Conservation (phyloP, 148 eudicot species). For the Vaccinium corymbosum region DNA sequence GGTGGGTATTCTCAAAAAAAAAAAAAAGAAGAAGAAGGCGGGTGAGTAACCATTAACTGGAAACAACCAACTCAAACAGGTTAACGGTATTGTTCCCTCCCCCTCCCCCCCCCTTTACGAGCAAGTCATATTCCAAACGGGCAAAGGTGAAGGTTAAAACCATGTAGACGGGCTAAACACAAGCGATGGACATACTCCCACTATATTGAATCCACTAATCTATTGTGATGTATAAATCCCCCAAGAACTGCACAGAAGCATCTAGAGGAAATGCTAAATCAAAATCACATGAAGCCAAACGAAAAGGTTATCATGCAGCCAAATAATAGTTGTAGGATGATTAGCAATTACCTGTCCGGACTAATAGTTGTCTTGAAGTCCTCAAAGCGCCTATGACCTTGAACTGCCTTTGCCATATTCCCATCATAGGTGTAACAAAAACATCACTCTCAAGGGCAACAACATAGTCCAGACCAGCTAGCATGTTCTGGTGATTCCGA, state of each 20-base stretch:
- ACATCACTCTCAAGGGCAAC: conserved; percentile 91
- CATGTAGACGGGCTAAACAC: neutral
- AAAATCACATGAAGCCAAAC: neutral
- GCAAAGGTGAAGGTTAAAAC: neutral
- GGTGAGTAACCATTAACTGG: neutral
- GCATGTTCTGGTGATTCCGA: conserved; percentile 85
- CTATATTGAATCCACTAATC: neutral
- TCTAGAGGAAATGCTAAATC: neutral
- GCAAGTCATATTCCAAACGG: neutral
- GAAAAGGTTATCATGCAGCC: neutral
- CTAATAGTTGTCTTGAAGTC: conserved; percentile 80
- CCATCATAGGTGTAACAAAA: conserved; percentile 96
- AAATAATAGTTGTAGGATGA: neutral
- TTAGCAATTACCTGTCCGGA: conserved; percentile 72
- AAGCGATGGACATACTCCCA: neutral
- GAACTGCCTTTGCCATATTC: conserved; percentile 98
- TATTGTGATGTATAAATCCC: neutral
- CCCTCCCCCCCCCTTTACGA: too few species aligned
- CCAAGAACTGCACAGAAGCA: neutral
- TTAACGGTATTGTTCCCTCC: neutral
- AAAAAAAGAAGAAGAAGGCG: too few species aligned
- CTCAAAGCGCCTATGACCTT: conserved; percentile 94
- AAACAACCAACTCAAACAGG: neutral
- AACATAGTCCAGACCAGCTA: conserved; percentile 89
- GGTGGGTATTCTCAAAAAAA: too few species aligned